Percentiles rank a stretch among this genome's conserved stretches.
Evolutionary conservation across 2,329 filamentous ascomycete genomes (phyloP).

Genomic region (Aspergillus proliferans): DNA sequence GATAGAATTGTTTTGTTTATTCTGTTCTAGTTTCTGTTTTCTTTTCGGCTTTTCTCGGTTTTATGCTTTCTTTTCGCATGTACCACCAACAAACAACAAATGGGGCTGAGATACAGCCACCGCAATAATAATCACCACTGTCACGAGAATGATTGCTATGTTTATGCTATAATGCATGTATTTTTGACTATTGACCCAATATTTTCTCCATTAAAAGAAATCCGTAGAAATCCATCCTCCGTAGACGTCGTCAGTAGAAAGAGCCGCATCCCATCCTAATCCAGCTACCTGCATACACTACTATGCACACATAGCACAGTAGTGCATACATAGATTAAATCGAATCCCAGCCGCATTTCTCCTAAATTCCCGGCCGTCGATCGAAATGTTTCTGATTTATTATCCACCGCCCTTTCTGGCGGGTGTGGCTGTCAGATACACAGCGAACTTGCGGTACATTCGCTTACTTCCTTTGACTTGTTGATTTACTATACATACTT

Average conservation of each 20-base stretch:
- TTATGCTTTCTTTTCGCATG: background rate
- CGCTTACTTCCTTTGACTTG: too few relatives aligned
- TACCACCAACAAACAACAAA: too few relatives aligned
- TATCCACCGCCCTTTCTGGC: background rate
- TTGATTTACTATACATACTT: too few relatives aligned
- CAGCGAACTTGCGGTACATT: background rate
- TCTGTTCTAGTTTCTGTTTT: background rate
- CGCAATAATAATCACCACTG: too few relatives aligned
- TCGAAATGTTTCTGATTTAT: background rate
- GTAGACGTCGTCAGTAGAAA: background rate
- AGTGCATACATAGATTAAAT: background rate
- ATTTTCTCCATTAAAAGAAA: background rate
- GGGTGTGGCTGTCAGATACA: background rate
- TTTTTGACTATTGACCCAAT: background rate
- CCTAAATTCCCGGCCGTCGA: background rate
- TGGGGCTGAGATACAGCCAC: too few relatives aligned
- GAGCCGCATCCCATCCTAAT: background rate
- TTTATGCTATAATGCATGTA: background rate
- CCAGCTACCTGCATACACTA: background rate
- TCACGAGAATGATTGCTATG: too few relatives aligned
- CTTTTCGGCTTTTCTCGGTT: background rate
- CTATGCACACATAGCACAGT: background rate
- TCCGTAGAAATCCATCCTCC: too few relatives aligned
- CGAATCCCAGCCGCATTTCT: background rate
- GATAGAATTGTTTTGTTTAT: background rate